Evolutionary conservation across 2,329 filamentous ascomycete genomes (phyloP).

Genomic region (Zymoseptoria pseudotritici): DNA sequence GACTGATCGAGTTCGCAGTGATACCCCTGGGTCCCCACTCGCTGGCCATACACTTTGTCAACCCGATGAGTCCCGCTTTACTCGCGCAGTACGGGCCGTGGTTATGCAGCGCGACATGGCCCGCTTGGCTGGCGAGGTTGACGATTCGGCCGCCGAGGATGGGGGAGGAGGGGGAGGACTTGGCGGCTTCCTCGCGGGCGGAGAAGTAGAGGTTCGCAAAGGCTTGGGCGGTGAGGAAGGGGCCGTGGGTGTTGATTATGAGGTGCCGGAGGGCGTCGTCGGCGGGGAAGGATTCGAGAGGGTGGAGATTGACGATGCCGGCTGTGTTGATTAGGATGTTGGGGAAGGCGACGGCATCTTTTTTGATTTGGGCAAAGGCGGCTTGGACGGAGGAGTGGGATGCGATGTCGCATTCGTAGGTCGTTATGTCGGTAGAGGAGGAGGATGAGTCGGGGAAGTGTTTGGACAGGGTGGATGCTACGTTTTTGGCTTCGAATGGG

Average conservation of each 20-base stretch:
- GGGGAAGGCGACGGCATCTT: slow-evolving; percentile 23
- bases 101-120: slow-evolving; percentile 38
- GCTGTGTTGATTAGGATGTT: slow-evolving; percentile 30
- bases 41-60: slow-evolving; percentile 41
- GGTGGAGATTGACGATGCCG: slow-evolving; percentile 39
- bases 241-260: slow-evolving; percentile 39
- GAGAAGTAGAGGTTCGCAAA: slow-evolving; percentile 37
- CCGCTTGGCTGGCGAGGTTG: slow-evolving; percentile 41
- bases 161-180: background rate
- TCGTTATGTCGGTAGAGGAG: slow-evolving; percentile 11
- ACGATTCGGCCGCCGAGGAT: slow-evolving; percentile 36
- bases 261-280: slow-evolving; percentile 40
- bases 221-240: slow-evolving; percentile 40
- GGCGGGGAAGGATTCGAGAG: slow-evolving; percentile 36
- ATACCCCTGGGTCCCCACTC: slow-evolving; percentile 43
- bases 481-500: slow-evolving; percentile 37
- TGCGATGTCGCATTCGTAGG: slow-evolving; percentile 32
- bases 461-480: slow-evolving; percentile 31
- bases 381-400: slow-evolving; percentile 23
- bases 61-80: slow-evolving; percentile 39
- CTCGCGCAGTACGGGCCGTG: slow-evolving; percentile 44
- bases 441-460: slow-evolving; percentile 24
- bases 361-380: slow-evolving; percentile 23
- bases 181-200: slow-evolving; percentile 13
- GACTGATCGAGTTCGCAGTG: slow-evolving; percentile 40